phyloP scores from a whole-genome alignment of 257 asterid species.

The Solanum appendiculatum region DNA sequence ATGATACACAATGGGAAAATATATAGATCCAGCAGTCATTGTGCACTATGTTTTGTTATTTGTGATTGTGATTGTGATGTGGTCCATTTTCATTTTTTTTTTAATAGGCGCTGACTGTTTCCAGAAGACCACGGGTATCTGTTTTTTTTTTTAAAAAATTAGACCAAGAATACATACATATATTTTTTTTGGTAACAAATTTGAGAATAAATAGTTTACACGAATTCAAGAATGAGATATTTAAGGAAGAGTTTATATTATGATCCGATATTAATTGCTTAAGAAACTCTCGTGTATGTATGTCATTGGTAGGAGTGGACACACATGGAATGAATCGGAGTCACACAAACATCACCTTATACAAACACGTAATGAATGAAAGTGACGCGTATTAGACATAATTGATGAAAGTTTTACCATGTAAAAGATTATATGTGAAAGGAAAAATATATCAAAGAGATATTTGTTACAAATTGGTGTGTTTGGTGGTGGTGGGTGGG shows the following conservation, averaged over 20 bases:
- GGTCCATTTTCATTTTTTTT: neutral
- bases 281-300: neutral
- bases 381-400: too few relatives aligned
- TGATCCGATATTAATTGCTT: neutral
- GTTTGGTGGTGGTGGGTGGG: neutral
- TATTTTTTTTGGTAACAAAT: neutral
- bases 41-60: neutral
- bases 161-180: too few relatives aligned
- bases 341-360: neutral
- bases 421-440: neutral
- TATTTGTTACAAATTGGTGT: neutral
- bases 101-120: neutral
- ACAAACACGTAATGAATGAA: too few relatives aligned
- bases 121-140: neutral
- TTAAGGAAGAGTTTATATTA: neutral
- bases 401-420: too few relatives aligned
- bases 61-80: neutral
- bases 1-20: conserved; percentile 4
- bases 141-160: neutral
- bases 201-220: neutral
- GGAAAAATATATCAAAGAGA: neutral
- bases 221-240: too few relatives aligned
- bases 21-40: neutral
- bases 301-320: neutral
- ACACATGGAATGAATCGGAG: neutral